phyloP scores from a whole-genome alignment of 805 yeast genomes.

The Candida krabiensis region DNA sequence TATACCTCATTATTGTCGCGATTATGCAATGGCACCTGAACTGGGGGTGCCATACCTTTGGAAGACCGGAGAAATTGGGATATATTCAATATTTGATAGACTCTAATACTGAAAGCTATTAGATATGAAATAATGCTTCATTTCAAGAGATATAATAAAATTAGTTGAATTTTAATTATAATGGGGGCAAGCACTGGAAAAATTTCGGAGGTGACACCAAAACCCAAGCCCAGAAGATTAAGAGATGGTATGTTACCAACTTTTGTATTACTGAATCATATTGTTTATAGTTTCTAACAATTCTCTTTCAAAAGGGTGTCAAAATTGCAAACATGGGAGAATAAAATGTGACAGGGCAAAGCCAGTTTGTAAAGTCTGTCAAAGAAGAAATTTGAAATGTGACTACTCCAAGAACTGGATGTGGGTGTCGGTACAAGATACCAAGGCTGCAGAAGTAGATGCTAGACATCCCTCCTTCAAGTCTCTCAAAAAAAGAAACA shows the following conservation, averaged over 20 bases:
- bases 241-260: not conserved
- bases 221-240: too few species aligned
- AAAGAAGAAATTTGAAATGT: constrained; percentile 7
- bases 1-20: too few species aligned
- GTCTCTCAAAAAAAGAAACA: constrained; percentile 1
- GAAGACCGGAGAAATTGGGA: too few species aligned
- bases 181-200: too few species aligned
- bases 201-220: too few species aligned
- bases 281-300: not conserved
- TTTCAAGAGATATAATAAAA: too few species aligned
- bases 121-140: too few species aligned
- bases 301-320: constrained; percentile 5
- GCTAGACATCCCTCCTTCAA: constrained; percentile 12
- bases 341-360: constrained; percentile 10
- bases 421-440: constrained; percentile 4
- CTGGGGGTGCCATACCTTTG: too few species aligned
- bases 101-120: too few species aligned
- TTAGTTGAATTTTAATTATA: too few species aligned
- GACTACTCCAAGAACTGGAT: constrained; percentile 8
- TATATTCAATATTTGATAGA: too few species aligned
- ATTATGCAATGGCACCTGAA: too few species aligned
- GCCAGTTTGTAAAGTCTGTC: constrained; percentile 9
- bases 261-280: not conserved
- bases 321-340: constrained; percentile 9
- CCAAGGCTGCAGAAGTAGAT: constrained; percentile 2